Base-by-base conservation (phyloP, 352 stramenopile species). In the Globisporangium irregulare region DNA sequence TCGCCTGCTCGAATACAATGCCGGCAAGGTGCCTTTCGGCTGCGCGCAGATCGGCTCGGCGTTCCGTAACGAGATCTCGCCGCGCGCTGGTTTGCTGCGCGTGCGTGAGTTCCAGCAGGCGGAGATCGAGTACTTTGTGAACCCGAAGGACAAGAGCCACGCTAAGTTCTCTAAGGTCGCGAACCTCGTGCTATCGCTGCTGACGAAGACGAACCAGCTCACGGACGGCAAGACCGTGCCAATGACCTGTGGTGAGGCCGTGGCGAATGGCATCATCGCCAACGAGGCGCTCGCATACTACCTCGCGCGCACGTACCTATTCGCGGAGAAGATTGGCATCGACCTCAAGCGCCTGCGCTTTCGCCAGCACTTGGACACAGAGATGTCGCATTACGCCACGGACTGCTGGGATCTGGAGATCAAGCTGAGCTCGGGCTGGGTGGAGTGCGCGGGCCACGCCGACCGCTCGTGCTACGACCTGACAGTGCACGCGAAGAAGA, bases 331-430 rank as follows among this genome's bases (percentile, higher is more conserved):
- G 64, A 87, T 95, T 66, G 98, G 98, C 66, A 97, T 99, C 74
- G 93, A 99, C 76, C 79, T 95, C 25, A 73, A 86, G 68, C 88
- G 95, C 29, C 77, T 99, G 73, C 95, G 98, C 46, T 99, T 99
- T 82, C 96, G 98, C 63, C 98, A 99, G 87, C 98, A 99, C 81
- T 86, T 99, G 62, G 89, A 94, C 55, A 99, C 97, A 29, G 98
- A 99, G 88, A 99, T 99, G 98, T 98, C 98, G 38, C 98, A 99
- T 82, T 99, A 99, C 80, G 98, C 97, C 22, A 97, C 89, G 38
- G 98, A 99, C 84, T 99, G 98, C 86, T 99, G 97, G 97, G 98
- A 99, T 82, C 79, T 99, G 41, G 98, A 99, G 86, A 99, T 99
- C 69, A 90, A 99, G 82, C 87, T 98, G 57, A 97, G 84, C 66